phyloP scores from a whole-genome alignment of 257 asterid genomes.

The Paulownia fortunei region DNA sequence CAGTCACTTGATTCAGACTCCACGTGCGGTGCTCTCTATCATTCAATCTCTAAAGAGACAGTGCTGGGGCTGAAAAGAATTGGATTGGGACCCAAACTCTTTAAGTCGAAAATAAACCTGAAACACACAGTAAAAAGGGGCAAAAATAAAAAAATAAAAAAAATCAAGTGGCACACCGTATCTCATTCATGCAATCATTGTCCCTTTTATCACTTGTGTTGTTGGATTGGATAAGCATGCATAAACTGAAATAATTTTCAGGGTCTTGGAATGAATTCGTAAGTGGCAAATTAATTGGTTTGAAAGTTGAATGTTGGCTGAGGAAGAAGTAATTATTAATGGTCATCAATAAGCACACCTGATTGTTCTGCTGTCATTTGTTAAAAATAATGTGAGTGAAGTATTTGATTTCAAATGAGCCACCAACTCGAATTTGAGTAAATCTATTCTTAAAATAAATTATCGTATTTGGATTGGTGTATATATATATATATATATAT shows the following conservation, averaged over 20 bases:
- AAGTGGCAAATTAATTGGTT: neutral
- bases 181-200: conserved; percentile 22
- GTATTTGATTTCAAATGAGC: neutral
- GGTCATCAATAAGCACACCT: neutral
- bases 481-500: no score
- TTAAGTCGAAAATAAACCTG: neutral
- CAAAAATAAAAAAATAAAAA: neutral
- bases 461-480: no score
- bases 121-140: neutral
- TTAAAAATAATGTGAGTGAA: neutral
- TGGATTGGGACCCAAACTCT: conserved; percentile 34
- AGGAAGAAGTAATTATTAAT: neutral
- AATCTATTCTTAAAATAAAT: no score
- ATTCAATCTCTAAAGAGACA: conserved; percentile 5
- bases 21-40: conserved; percentile 45
- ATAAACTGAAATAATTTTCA: neutral
- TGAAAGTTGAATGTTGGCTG: neutral
- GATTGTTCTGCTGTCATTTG: neutral
- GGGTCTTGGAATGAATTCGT: neutral
- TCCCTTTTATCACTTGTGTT: conserved; percentile 18
- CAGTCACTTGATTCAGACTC: conserved; percentile 37
- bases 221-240: conserved; percentile 4
- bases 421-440: neutral
- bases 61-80: neutral
- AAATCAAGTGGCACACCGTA: conserved; percentile 5